Percentiles rank a stretch among this genome's conserved stretches.
Evolutionary conservation across 2,329 filamentous ascomycete genomes (phyloP).

Genomic region (Calonectria pseudoturangicola): DNA sequence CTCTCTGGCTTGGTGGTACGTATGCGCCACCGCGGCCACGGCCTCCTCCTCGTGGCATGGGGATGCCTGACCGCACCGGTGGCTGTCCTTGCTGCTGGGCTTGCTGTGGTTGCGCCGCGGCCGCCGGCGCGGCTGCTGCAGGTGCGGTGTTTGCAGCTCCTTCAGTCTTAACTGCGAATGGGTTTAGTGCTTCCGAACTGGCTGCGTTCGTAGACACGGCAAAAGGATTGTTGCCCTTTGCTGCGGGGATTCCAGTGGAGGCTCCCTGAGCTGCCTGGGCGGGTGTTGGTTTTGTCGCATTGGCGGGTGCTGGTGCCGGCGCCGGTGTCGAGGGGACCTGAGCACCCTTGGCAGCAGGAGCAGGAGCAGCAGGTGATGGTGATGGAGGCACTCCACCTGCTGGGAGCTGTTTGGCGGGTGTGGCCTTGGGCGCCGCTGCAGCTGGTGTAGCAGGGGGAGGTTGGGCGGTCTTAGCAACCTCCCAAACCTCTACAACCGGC

Average conservation of each 20-base stretch:
- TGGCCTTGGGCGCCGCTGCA: slow-evolving; percentile 49
- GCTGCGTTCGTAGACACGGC: slow-evolving; percentile 49
- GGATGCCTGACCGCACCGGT: slow-evolving; percentile 61
- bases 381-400: slow-evolving; percentile 49
- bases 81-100: slow-evolving; percentile 43
- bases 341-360: slow-evolving; percentile 35
- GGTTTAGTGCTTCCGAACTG: slow-evolving; percentile 50
- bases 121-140: slow-evolving; percentile 42
- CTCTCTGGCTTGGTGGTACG: slow-evolving; percentile 61
- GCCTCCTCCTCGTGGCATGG: slow-evolving; percentile 64
- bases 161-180: slow-evolving; percentile 54
- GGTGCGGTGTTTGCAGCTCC: slow-evolving; percentile 31
- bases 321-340: slow-evolving; percentile 41
- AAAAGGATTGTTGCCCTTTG: slow-evolving; percentile 59
- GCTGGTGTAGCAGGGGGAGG: slow-evolving; percentile 52
- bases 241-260: slow-evolving; percentile 46
- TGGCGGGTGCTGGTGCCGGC: slow-evolving; percentile 45
- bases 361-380: slow-evolving; percentile 43
- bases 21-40: slow-evolving; percentile 63
- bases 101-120: slow-evolving; percentile 34
- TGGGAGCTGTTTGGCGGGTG: slow-evolving; percentile 51
- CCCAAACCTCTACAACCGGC: slow-evolving; percentile 91
- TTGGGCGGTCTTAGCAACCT: slow-evolving; percentile 78
- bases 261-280: slow-evolving; percentile 39
- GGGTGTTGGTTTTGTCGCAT: slow-evolving; percentile 45